A percentile compares a stretch with the other conserved stretches of the same genome.
Conservation (phyloP, 1,284 basidiomycete species). For the Malassezia psittaci region DNA sequence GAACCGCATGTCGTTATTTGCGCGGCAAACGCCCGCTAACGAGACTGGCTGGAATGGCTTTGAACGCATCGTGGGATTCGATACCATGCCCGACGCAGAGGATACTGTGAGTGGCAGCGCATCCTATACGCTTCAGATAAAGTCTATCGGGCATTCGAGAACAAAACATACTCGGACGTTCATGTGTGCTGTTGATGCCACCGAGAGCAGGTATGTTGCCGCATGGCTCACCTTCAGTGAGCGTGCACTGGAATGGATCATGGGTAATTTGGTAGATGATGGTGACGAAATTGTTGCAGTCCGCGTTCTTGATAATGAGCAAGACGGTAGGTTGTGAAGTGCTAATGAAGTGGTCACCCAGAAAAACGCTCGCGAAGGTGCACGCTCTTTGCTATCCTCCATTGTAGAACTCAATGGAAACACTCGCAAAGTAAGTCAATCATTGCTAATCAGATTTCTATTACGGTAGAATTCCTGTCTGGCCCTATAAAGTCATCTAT, state of each 20-base stretch:
- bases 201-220: slow-evolving; percentile 46
- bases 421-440: slow-evolving; percentile 56
- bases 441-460: slow-evolving; percentile 58
- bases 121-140: slow-evolving; percentile 57
- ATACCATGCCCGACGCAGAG: slow-evolving; percentile 45
- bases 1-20: slow-evolving; percentile 13
- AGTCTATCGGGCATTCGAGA: slow-evolving; percentile 69
- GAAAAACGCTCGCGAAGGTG: slow-evolving; percentile 74
- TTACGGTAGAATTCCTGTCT: slow-evolving; percentile 87
- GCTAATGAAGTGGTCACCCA: slow-evolving; percentile 51
- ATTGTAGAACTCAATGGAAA: slow-evolving; percentile 68
- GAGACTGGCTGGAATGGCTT: slow-evolving; percentile 21
- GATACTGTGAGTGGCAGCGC: slow-evolving; percentile 34
- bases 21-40: not conserved
- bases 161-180: slow-evolving; percentile 76
- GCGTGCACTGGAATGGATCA: slow-evolving; percentile 49
- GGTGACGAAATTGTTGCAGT: slow-evolving; percentile 89
- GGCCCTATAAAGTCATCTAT: slow-evolving; percentile 80
- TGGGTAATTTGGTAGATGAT: slow-evolving; percentile 76
- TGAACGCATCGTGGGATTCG: slow-evolving; percentile 44
- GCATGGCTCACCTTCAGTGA: slow-evolving; percentile 16
- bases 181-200: slow-evolving; percentile 75
- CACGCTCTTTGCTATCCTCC: slow-evolving; percentile 66
- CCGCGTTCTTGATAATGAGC: slow-evolving; percentile 75
- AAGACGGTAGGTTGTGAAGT: slow-evolving; percentile 53